Evolutionary conservation across 1,284 basidiomycete species (phyloP), one percentile per base, ranked within the genome.

Genomic region (Cryptococcus depauperatus): DNA sequence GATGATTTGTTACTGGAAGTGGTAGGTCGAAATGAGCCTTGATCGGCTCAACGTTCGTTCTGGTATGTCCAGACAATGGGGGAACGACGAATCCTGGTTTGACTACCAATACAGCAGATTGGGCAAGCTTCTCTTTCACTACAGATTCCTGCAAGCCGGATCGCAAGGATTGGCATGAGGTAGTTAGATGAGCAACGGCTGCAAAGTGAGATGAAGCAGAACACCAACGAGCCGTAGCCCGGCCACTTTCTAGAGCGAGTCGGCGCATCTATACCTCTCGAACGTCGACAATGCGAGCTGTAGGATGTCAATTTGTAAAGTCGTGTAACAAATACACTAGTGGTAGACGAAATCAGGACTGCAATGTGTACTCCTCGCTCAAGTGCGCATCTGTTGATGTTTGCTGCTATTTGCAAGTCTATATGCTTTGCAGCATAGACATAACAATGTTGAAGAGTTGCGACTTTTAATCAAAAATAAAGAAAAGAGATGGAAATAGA

Each of bases 1-100:
- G 3, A 25, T 21, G 9, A 40, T 19, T n/a, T 19, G n/a, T 35
- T n/a, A 47, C 23, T 14, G 47, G 30, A 28, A 28, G 37, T 9
- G 51, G 56, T 5, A 33, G 32, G 37, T 58, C 56, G 46, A 58
- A 58, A 32, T 55, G 48, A 4, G 47, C 45, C 47, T 52, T 52
- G 13, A 57, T 35, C 14, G 41, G 19, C 7, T 27, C 21, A 22
- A 52, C 47, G 21, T 51, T 40, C 21, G 48, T 10, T 30, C 10
- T 30, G n/a, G 29, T n/a, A 10, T n/a, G 29, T 38, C 1, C 35
- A n/a, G 11, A 44, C 23, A 7, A 43, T 30, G n/a, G 28, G 19
- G 4, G 43, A 47, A n/a, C n/a, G n/a, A n/a, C n/a, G n/a, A n/a
- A n/a, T n/a, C n/a, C n/a, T 13, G 48, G 43, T 9, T 47, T 30